phyloP scores from a whole-genome alignment of 2,329 filamentous ascomycete species.

The Sporothrix humicola region DNA sequence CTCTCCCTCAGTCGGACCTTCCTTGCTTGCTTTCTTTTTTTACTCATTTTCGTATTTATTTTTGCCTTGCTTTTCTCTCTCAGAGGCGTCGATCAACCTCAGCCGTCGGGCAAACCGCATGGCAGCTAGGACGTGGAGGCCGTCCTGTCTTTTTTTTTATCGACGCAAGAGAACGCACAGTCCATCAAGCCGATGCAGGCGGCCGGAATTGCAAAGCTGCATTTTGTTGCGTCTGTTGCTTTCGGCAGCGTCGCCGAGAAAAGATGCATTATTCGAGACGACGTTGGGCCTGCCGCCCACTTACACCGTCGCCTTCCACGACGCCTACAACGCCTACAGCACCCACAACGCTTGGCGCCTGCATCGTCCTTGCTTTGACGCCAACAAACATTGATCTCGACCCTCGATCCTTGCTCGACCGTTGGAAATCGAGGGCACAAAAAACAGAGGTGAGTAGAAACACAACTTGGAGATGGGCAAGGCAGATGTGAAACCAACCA shows the following conservation, averaged over 20 bases:
- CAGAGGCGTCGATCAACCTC: background rate
- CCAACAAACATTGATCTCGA: slow-evolving; percentile 9
- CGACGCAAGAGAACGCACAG: background rate
- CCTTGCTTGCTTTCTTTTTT: too few relatives aligned
- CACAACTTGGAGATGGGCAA: too few relatives aligned
- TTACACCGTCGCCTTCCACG: background rate
- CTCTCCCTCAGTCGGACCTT: too few relatives aligned
- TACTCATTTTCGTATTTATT: background rate
- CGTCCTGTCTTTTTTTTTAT: background rate
- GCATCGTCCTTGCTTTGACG: background rate
- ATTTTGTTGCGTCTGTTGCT: background rate
- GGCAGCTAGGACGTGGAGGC: background rate
- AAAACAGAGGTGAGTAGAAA: background rate
- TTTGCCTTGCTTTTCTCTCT: background rate
- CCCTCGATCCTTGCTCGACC: background rate
- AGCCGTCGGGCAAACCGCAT: slow-evolving; percentile 6
- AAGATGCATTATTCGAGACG: background rate
- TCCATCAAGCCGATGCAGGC: background rate
- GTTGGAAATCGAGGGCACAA: background rate
- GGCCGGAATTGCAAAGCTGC: background rate
- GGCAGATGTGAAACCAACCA: background rate
- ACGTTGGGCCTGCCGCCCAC: background rate
- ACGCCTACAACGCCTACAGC: background rate
- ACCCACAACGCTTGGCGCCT: background rate
- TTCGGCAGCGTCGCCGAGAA: background rate